A percentile compares a stretch with the other conserved stretches of the same genome.
phyloP scores from a whole-genome alignment of 164 flowering plant genomes.

The Tinospora cordifolia region DNA sequence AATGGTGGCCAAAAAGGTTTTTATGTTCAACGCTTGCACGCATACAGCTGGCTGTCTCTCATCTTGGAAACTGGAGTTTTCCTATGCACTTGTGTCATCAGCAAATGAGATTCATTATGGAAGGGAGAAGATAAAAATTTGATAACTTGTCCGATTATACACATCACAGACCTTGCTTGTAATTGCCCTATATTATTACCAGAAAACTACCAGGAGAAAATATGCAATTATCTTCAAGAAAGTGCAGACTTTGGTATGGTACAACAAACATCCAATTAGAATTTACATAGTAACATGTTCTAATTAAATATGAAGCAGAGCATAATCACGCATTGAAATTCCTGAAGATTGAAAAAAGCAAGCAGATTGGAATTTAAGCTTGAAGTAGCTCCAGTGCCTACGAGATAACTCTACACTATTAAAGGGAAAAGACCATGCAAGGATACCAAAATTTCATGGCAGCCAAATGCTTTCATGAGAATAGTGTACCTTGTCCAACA shows the following conservation, averaged over 20 bases:
- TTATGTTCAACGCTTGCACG: too few species aligned
- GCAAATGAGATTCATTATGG: neutral
- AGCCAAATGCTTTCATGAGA: neutral
- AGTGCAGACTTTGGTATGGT: too few species aligned
- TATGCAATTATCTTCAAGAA: too few species aligned
- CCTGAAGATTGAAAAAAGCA: neutral
- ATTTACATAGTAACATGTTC: neutral
- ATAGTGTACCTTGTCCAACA: conserved; percentile 62
- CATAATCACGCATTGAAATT: neutral
- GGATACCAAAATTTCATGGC: neutral
- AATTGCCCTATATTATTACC: too few species aligned
- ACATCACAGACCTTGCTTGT: too few species aligned
- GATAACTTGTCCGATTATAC: too few species aligned
- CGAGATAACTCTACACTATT: neutral
- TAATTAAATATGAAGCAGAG: neutral
- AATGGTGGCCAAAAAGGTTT: too few species aligned
- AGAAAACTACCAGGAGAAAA: too few species aligned
- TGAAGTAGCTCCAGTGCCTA: neutral
- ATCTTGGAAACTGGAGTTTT: too few species aligned
- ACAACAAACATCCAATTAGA: neutral
- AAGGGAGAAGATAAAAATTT: neutral
- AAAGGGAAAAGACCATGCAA: neutral
- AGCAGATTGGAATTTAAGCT: neutral
- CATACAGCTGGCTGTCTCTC: too few species aligned
- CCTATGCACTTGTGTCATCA: too few species aligned